Base-by-base conservation (phyloP, 2,329 filamentous ascomycete genomes). In the Xylariaceae sp. region DNA sequence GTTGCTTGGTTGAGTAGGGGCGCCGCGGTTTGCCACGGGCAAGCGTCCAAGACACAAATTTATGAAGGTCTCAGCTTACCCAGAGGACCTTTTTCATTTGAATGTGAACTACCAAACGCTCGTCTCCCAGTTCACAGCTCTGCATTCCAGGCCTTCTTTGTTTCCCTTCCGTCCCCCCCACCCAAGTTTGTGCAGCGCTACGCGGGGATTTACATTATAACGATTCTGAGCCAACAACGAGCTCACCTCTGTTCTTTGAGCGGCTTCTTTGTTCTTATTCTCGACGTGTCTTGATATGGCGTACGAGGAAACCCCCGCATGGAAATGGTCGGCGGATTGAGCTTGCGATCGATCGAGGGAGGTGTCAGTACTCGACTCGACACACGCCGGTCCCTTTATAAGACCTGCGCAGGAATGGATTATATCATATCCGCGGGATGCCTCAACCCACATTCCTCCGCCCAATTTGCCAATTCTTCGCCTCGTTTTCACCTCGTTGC, bases 371-470 rank as follows among this genome's bases (percentile, higher is more conserved):
- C 13, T 45, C 13, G 41, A 49, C 37, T 17, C 15, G 23, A 30
- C 23, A 30, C 23, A 30, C 4, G 23, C 23, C 23, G 56, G 23
- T 55, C 58, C 62, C 62, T 68, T 70, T 70, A 68, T 67, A 71
- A 65, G 66, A 66, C 64, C 65, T 58, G 56, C 60, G 57, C 45
- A 66, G 69, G 69, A 71, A 72, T 71, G 66, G 60, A 63, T 61
- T 67, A 58, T 59, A 30, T 62, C 54, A 59, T 57, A 63, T 56
- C 64, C 66, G 61, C 64, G 64, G 60, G 64, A 65, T 67, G 61
- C 66, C 58, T 66, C 60, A 50, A 63, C 57, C 62, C 63, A 68
- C 71, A 72, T 72, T 72, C 70, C 70, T 69, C 55, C 60, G 56
- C 48, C 57, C 62, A 59, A 59, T 64, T 63, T 60, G 35, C 52